phyloP scores from a whole-genome alignment of 2,329 filamentous ascomycete species.

The Nectriaceae sp. region DNA sequence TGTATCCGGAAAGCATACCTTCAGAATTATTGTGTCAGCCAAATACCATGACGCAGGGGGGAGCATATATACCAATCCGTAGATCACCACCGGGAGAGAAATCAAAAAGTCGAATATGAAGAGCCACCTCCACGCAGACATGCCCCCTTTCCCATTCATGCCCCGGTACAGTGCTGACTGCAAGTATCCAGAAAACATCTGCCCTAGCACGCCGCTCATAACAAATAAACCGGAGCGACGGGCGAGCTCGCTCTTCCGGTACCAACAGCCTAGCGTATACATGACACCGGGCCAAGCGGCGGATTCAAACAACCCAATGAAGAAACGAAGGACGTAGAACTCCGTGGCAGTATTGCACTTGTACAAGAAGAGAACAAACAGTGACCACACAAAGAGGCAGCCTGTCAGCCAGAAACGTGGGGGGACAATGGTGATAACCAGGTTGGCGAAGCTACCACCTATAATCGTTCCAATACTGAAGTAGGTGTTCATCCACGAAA shows the following conservation, averaged over 20 bases:
- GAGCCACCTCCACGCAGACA: constrained; percentile 39
- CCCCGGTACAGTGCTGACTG: constrained; percentile 35
- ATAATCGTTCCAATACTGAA: constrained; percentile 50
- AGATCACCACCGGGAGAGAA: constrained; percentile 36
- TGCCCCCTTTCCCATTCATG: constrained; percentile 36
- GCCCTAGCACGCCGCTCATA: constrained; percentile 54
- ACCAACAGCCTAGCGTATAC: constrained; percentile 59
- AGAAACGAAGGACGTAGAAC: constrained; percentile 52
- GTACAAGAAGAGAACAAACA: constrained; percentile 42
- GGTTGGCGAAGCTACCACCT: constrained; percentile 44
- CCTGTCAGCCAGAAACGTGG: constrained; percentile 44
- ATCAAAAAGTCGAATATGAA: constrained; percentile 42
- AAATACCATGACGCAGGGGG: not conserved
- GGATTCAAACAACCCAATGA: constrained; percentile 57
- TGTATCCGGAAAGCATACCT: constrained; percentile 44
- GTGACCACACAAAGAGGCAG: constrained; percentile 39
- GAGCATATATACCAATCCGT: constrained; percentile 16
- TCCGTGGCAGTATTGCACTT: constrained; percentile 37
- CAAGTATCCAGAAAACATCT: constrained; percentile 39
- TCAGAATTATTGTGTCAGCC: not conserved
- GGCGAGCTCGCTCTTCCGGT: constrained; percentile 57
- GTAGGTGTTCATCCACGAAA: constrained; percentile 48
- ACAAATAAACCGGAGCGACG: constrained; percentile 60
- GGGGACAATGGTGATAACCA: constrained; percentile 45
- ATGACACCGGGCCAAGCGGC: constrained; percentile 58